Evolutionary conservation across 164 flowering plant species (phyloP), one percentile per base, ranked within the genome.

Genomic region (Tetrastigma voinierianum): DNA sequence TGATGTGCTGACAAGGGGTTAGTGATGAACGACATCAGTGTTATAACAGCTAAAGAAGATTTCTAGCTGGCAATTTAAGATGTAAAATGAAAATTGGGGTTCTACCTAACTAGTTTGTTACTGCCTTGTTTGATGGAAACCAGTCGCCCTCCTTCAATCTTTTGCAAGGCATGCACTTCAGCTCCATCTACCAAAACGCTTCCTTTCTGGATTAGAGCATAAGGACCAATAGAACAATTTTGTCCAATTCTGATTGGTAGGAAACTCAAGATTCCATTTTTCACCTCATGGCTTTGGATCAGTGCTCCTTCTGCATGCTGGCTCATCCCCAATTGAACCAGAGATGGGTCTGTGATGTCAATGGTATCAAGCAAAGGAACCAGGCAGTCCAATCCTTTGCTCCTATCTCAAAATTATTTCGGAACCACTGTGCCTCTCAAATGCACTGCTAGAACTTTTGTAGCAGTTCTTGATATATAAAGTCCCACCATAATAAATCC

Each of bases 401-500:
- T 73, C 90, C 96, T 45, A 87, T 81, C 84, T 83, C 79, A 72
- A 84, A 90, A 90, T 73, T 78, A 84, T 16, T 82, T 90, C 9
- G 86, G 81, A 61, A 90, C 82, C 44, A 87, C 78, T 7, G 96
- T 90, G 73, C 96, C 96, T 76, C 88, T 81, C 67, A 87, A 75
- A 73, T 90, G 92, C 65, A 82, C 84, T 46, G 92, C 96, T 24
- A 86, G 67, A 53, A 83, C 82, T 77, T 78, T 86, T 1, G 87
- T 82, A 66, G 89, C 77, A 18, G 82, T 71, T 61, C 77, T 87
- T 90, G 71, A n/a, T n/a, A n/a, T n/a, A n/a, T 86, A 86, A 18
- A 90, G 86, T 48, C 84, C 96, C 92, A 90, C 96, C 96, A 87
- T 87, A 17, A 87, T 82, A 83, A 87, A 46, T 83, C 83, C 57